phyloP scores from a whole-genome alignment of 495 filamentous ascomycete genomes.

The Podospora pseudopauciseta region DNA sequence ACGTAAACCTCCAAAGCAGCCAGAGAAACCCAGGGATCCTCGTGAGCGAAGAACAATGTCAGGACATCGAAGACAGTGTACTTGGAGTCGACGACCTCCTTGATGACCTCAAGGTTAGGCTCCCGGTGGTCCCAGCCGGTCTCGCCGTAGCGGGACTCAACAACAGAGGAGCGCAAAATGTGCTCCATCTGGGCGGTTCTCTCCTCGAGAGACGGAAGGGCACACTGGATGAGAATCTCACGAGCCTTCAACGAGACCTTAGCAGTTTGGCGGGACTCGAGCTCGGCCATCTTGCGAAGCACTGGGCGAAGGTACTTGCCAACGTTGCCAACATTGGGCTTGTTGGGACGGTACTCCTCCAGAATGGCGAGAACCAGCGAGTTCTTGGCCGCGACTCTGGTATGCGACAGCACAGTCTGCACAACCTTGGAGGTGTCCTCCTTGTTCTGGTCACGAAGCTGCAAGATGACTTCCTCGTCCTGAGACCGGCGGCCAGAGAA shows the following conservation, averaged over 20 bases:
- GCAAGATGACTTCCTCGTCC: conserved; percentile 92
- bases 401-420: conserved; percentile 88
- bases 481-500: conserved; percentile 81
- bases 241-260: conserved; percentile 97
- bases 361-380: conserved; percentile 88
- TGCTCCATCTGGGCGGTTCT: conserved; percentile 96
- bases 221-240: conserved; percentile 94
- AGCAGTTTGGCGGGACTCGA: conserved; percentile 81
- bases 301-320: conserved; percentile 81
- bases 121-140: conserved; percentile 96
- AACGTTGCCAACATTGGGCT: conserved; percentile 82
- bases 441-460: conserved; percentile 92
- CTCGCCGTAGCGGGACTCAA: conserved; percentile 94
- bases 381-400: conserved; percentile 87
- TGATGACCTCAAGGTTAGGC: conserved; percentile 78
- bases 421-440: conserved; percentile 81
- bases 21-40: conserved; percentile 90
- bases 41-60: conserved; percentile 87
- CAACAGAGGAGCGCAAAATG: conserved; percentile 93
- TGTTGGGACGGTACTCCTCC: conserved; percentile 92
- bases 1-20: conserved; percentile 95
- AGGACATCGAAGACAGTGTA: conserved; percentile 97
- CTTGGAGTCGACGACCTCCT: conserved; percentile 97
- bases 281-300: conserved; percentile 80
- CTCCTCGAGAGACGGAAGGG: conserved; percentile 93